Percentiles rank a stretch among this genome's conserved stretches.
These are phyloP conservation scores for Puya raimondii DNA, from an alignment of 176 grass and related monocot species.

Conservation along the genomic window DNA sequence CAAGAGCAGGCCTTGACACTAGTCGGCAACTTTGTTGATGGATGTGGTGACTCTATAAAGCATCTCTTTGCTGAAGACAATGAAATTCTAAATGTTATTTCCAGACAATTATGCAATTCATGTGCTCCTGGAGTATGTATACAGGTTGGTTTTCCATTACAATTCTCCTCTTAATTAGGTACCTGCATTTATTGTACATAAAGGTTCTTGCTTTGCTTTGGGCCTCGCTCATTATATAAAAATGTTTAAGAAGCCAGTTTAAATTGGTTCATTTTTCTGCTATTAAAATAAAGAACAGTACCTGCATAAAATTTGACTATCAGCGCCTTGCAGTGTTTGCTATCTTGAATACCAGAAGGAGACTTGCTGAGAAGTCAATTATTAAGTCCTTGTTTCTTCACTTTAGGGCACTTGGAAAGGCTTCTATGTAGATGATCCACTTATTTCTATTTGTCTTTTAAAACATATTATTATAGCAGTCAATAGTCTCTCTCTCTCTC, in stretches of 20 bases:
- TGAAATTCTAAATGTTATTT: conserved; percentile 59
- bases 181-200: not conserved
- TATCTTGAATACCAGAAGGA: too few species aligned
- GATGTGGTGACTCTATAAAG: conserved; percentile 42
- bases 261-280: too few species aligned
- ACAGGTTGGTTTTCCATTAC: conserved; percentile 48
- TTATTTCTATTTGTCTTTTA: not conserved
- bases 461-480: not conserved
- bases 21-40: conserved; percentile 78
- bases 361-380: too few species aligned
- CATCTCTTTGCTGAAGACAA: conserved; percentile 59
- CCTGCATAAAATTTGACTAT: too few species aligned
- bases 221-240: not conserved
- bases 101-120: conserved; percentile 58
- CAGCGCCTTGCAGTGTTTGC: too few species aligned
- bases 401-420: too few species aligned
- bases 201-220: not conserved
- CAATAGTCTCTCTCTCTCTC: too few species aligned
- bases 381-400: too few species aligned
- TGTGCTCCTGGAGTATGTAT: conserved; percentile 49
- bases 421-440: not conserved
- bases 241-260: too few species aligned
- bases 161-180: not conserved
- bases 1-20: conserved; percentile 88
- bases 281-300: too few species aligned